phyloP scores from a whole-genome alignment of 148 eudicot species.

The Cornus suecica region DNA sequence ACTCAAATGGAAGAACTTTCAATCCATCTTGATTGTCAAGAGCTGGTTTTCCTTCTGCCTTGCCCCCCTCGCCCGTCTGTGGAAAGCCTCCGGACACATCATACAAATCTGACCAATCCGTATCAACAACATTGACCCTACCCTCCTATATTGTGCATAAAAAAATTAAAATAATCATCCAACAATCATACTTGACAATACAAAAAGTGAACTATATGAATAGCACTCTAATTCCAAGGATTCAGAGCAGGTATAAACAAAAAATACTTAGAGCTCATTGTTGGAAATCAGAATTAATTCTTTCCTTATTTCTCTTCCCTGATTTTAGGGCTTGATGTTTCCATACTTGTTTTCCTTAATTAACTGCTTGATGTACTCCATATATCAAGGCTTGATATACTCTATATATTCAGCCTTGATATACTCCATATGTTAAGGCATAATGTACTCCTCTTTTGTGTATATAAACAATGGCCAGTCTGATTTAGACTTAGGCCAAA shows the following conservation, averaged over 20 bases:
- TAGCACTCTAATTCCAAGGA: background rate
- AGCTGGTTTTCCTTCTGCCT: conserved; percentile 59
- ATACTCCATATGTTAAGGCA: no score
- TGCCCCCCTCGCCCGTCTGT: conserved; percentile 34
- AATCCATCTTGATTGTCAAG: conserved; percentile 63
- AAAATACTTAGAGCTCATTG: background rate
- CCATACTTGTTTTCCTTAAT: no score
- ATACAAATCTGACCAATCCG: conserved; percentile 72
- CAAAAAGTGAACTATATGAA: conserved; percentile 1
- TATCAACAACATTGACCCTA: conserved; percentile 37
- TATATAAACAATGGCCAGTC: no score
- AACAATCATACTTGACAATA: background rate
- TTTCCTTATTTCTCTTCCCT: no score
- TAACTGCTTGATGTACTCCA: no score
- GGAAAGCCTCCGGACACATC: conserved; percentile 60
- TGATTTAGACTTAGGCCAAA: no score
- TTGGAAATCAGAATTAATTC: no score
- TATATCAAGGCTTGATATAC: no score
- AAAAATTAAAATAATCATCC: conserved; percentile 15
- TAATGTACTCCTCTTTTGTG: no score
- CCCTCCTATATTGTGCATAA: conserved; percentile 38
- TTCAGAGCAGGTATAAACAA: no score
- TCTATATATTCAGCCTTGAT: no score
- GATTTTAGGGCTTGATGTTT: no score
- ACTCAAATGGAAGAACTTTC: conserved; percentile 93